Base-by-base conservation (phyloP, 768 basidiomycete genomes). In the Rhodotorula babjevae region DNA sequence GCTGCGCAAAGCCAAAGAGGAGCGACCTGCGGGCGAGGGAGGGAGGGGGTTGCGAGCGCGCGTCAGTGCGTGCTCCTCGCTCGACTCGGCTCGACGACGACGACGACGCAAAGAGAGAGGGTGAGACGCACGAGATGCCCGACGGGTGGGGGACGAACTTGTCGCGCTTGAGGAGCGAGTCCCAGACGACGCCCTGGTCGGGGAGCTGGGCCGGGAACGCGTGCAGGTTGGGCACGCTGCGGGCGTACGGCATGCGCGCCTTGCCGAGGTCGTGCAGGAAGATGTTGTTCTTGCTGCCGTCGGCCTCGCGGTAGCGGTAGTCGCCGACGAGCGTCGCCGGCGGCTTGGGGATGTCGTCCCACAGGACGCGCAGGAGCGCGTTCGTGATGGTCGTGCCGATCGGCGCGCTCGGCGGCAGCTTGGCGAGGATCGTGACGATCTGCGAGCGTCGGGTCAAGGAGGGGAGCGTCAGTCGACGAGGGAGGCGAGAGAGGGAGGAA, bases 231-330 rank as follows among this genome's bases (percentile, higher is more conserved):
- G 63, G 42, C 21, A 71, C 72, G 14, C 50, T 36, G 31, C 76
- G 59, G 8, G 76, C 76, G 60, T 77, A 77, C 14, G 71, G 88
- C 21, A 85, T 87, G 11, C 87, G 86, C 4, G 91, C 90, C 82
- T 87, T 88, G 59, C 92, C 92, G 82, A 93, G 80, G 69, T 87
- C 83, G 4, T 91, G 91, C 50, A 83, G 79, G 65, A 84, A 83
- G 58, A 87, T 83, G 77, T 92, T 93, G 82, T 94, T 93, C 79
- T 82, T 81, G 8, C 87, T 86, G 14, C 92, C 92, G 80, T 93
- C 92, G 8, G 90, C 88, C 1, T 85, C 79, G 47, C 92, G 87
- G 76, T 82, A 88, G 10, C 27, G 58, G 49, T 31, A 18, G 52
- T 59, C 36, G n/a, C 73, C 73, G 58, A 71, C 69, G 69, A 61